These are phyloP conservation scores for Linderniella brevidens DNA, from an alignment of 257 asterid species.

Conservation along the genomic window DNA sequence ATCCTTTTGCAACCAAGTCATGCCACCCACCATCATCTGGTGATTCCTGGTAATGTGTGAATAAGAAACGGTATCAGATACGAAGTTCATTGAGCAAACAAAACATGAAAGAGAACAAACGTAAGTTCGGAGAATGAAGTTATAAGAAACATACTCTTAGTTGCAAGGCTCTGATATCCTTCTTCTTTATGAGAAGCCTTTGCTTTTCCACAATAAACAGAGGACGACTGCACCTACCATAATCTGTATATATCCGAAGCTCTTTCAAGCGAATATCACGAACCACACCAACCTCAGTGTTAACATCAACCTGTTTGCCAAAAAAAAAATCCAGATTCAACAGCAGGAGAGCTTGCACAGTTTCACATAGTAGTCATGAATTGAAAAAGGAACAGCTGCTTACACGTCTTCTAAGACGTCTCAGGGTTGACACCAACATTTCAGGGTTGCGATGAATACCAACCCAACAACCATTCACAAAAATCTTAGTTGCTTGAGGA, in stretches of 20 bases:
- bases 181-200: constrained; percentile 73
- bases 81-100: background rate
- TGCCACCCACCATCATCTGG: constrained; percentile 96
- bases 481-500: constrained; percentile 85
- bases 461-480: constrained; percentile 95
- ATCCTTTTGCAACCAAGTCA: constrained; percentile 76
- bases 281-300: constrained; percentile 97
- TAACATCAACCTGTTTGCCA: constrained; percentile 68
- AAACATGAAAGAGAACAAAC: background rate
- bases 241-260: constrained; percentile 85
- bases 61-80: background rate
- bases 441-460: constrained; percentile 97
- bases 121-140: background rate
- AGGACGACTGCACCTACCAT: constrained; percentile 99
- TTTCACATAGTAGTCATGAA: constrained; percentile 3
- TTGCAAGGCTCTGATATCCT: constrained; percentile 71
- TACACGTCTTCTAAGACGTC: constrained; percentile 87
- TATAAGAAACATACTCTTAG: constrained; percentile 39
- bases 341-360: background rate
- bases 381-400: constrained; percentile 10
- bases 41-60: constrained; percentile 39
- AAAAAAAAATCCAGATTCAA: background rate
- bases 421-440: constrained; percentile 86
- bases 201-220: constrained; percentile 90
- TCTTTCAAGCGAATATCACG: constrained; percentile 90